These are phyloP conservation scores for Colletotrichum aenigma DNA, from an alignment of 2,329 filamentous ascomycete genomes.

Conservation along the genomic window DNA sequence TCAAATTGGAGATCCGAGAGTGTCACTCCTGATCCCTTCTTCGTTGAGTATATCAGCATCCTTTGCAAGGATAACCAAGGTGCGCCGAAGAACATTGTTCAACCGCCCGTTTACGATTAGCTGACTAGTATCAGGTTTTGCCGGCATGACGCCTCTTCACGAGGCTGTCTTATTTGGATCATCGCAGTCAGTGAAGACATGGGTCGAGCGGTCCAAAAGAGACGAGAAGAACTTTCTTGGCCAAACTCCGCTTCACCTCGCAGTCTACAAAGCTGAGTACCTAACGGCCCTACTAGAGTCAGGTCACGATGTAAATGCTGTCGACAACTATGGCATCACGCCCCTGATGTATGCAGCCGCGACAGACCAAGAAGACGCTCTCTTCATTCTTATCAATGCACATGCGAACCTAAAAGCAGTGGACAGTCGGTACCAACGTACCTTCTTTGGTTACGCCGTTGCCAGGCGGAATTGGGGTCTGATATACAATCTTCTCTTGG, in stretches of 20 bases:
- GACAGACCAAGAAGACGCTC: fast-evolving
- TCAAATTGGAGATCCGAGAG: not conserved
- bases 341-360: not conserved
- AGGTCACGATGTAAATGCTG: not conserved
- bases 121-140: too few relatives aligned
- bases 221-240: not conserved
- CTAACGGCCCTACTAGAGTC: not conserved
- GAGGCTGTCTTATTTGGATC: not conserved
- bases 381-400: not conserved
- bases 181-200: fast-evolving
- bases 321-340: not conserved
- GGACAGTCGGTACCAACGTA: not conserved
- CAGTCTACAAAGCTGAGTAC: not conserved
- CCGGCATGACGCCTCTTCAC: not conserved
- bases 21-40: not conserved
- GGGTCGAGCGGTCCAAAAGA: fast-evolving
- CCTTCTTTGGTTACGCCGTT: not conserved
- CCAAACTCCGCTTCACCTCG: not conserved
- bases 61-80: not conserved
- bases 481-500: not conserved
- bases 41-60: not conserved
- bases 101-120: too few relatives aligned
- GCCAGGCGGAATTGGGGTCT: not conserved
- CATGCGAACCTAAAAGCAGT: fast-evolving
- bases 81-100: too few relatives aligned